These are phyloP conservation scores for Candida fluviatilis DNA, from an alignment of 805 yeast species.

Conservation along the genomic window DNA sequence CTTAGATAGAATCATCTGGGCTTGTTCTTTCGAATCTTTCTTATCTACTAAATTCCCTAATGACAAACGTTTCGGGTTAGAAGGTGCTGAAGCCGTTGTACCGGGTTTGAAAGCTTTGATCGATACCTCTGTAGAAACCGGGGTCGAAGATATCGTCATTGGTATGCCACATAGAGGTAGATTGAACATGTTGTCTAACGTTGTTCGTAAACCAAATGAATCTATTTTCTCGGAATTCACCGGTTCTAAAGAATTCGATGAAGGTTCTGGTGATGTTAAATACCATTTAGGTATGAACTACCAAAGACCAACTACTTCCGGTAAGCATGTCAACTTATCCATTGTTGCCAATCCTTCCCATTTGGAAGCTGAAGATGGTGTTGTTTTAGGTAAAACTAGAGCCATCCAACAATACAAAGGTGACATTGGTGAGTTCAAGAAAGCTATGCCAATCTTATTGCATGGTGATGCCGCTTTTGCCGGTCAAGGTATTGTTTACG, in stretches of 20 bases:
- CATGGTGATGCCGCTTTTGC: constrained; percentile 99
- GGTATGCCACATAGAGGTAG: constrained; percentile 99
- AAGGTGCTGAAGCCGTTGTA: constrained; percentile 95
- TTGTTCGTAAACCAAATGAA: constrained; percentile 97
- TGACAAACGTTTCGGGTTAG: constrained; percentile 97
- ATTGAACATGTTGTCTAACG: constrained; percentile 94
- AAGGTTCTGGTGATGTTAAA: constrained; percentile 98
- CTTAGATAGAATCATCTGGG: constrained; percentile 94
- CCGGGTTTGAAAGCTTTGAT: constrained; percentile 97
- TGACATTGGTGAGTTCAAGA: constrained; percentile 76
- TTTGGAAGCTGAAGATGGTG: constrained; percentile 98
- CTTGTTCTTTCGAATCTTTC: constrained; percentile 90
- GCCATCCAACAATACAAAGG: constrained; percentile 89
- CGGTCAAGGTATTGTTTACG: constrained; percentile 98
- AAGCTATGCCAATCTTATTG: constrained; percentile 87
- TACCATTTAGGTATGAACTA: constrained; percentile 99
- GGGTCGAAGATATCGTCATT: constrained; percentile 92
- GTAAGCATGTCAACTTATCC: constrained; percentile 91
- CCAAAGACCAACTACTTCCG: constrained; percentile 97
- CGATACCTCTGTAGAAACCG: constrained; percentile 87
- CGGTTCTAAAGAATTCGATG: constrained; percentile 86
- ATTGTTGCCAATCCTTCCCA: constrained; percentile 99
- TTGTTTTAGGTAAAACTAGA: constrained; percentile 95
- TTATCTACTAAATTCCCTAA: constrained; percentile 94
- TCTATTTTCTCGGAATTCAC: constrained; percentile 94